Evolutionary conservation across 768 basidiomycete species (phyloP).

Genomic region (Tulasnella sp.): DNA sequence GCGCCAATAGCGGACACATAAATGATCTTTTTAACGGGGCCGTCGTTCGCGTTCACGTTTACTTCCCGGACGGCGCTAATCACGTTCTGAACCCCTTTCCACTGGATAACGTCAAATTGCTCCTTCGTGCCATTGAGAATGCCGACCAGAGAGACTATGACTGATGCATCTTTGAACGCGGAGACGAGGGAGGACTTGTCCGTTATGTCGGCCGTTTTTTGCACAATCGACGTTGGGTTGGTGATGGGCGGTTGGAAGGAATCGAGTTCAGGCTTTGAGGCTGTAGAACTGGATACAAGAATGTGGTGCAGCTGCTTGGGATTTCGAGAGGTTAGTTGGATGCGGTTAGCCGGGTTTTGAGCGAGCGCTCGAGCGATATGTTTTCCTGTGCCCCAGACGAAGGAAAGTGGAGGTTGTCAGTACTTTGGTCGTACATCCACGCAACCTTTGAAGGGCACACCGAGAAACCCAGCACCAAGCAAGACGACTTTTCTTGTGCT

Average conservation of each 20-base stretch:
- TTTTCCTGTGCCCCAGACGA: conserved; percentile 43
- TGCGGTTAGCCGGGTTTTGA: conserved; percentile 41
- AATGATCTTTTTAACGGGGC: conserved; percentile 46
- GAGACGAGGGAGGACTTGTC: conserved; percentile 45
- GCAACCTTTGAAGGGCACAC: conserved; percentile 39
- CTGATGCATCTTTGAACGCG: conserved; percentile 54
- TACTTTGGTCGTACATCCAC: not conserved
- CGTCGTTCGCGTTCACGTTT: conserved; percentile 39
- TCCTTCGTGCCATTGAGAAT: conserved; percentile 55
- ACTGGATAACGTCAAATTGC: conserved; percentile 60
- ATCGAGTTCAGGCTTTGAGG: not conserved
- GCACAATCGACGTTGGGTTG: conserved; percentile 44
- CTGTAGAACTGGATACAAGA: conserved; percentile 34
- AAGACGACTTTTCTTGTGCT: conserved; percentile 40
- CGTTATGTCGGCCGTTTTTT: conserved; percentile 53
- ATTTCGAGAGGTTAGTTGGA: conserved; percentile 60
- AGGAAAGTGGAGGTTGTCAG: not conserved
- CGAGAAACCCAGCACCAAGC: conserved; percentile 54
- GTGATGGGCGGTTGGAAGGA: conserved; percentile 31
- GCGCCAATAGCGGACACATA: conserved; percentile 76
- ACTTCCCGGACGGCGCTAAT: conserved; percentile 50
- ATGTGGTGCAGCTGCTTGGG: conserved; percentile 46
- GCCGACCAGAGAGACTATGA: conserved; percentile 67
- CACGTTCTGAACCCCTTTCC: conserved; percentile 64
- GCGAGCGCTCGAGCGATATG: conserved; percentile 58